Evolutionary conservation across 148 eudicot species (phyloP).

Genomic region (Selenicereus undatus): DNA sequence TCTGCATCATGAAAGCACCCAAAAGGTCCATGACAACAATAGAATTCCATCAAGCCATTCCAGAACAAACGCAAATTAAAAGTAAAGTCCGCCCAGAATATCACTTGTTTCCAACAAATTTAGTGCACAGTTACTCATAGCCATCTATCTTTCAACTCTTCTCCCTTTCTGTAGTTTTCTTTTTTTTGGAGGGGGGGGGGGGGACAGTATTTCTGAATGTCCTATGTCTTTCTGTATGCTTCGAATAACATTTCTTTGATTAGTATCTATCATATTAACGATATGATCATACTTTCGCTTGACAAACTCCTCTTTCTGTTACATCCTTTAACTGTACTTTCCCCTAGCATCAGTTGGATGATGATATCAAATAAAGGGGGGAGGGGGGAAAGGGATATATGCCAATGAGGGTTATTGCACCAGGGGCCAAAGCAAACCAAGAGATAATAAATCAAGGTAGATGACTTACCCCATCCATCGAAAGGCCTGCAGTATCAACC

Average conservation of each 20-base stretch:
- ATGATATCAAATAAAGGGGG: not conserved
- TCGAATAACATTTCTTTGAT: not conserved
- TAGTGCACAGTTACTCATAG: not conserved
- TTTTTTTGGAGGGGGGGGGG: too few relatives aligned
- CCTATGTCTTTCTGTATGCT: too few relatives aligned
- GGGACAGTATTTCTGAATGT: too few relatives aligned
- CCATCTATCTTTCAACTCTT: too few relatives aligned
- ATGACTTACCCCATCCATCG: slow-evolving; percentile 95
- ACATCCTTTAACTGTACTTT: not conserved
- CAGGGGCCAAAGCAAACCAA: slow-evolving; percentile 2
- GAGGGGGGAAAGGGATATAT: not conserved
- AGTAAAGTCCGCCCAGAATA: not conserved
- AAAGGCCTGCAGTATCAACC: slow-evolving; percentile 84
- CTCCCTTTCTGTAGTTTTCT: too few relatives aligned
- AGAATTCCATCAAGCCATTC: too few relatives aligned
- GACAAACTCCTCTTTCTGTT: not conserved
- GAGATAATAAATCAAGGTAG: not conserved
- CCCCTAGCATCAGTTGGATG: not conserved
- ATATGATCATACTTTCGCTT: not conserved
- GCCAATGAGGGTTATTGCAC: not conserved
- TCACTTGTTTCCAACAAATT: not conserved
- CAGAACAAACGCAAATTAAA: not conserved
- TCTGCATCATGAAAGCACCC: not conserved
- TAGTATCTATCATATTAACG: not conserved
- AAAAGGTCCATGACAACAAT: too few relatives aligned